Conservation (phyloP, 768 basidiomycete genomes). For the Favolaschia claudopus region DNA sequence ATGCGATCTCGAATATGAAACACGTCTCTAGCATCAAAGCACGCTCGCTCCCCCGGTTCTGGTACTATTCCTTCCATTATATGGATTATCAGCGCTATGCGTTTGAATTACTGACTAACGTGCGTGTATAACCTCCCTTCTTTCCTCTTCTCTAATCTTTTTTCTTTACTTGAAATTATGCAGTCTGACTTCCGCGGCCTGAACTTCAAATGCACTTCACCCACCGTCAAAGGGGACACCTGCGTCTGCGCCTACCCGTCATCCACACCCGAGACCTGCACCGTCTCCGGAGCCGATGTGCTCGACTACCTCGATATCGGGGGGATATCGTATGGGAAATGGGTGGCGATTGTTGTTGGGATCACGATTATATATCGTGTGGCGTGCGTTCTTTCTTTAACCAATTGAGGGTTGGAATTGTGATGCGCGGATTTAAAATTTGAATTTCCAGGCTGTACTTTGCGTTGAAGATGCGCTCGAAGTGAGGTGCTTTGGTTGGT, state of each 20-base stretch:
- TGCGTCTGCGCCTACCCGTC: constrained; percentile 61
- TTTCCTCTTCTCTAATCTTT: background rate
- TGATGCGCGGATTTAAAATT: background rate
- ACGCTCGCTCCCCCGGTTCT: constrained; percentile 61
- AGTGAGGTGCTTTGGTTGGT: background rate
- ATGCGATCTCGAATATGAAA: constrained; percentile 4
- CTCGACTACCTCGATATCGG: constrained; percentile 55
- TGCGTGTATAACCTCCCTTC: constrained; percentile 23
- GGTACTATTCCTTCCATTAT: constrained; percentile 64
- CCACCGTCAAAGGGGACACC: constrained; percentile 37
- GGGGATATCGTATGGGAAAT: constrained; percentile 51
- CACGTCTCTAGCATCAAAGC: constrained; percentile 54
- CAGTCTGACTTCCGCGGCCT: constrained; percentile 59
- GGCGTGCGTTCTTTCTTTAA: constrained; percentile 37
- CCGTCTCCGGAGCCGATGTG: constrained; percentile 58
- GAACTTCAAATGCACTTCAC: constrained; percentile 46
- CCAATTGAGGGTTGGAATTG: background rate
- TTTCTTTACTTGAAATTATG: constrained; percentile 34
- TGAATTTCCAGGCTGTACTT: background rate
- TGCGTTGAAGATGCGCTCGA: background rate
- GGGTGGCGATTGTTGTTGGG: constrained; percentile 51
- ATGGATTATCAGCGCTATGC: constrained; percentile 62
- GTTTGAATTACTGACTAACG: constrained; percentile 47
- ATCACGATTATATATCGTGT: constrained; percentile 56
- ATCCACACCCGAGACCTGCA: constrained; percentile 51